Conservation (phyloP, 305 asterid species). For the Nicotiana rustica region DNA sequence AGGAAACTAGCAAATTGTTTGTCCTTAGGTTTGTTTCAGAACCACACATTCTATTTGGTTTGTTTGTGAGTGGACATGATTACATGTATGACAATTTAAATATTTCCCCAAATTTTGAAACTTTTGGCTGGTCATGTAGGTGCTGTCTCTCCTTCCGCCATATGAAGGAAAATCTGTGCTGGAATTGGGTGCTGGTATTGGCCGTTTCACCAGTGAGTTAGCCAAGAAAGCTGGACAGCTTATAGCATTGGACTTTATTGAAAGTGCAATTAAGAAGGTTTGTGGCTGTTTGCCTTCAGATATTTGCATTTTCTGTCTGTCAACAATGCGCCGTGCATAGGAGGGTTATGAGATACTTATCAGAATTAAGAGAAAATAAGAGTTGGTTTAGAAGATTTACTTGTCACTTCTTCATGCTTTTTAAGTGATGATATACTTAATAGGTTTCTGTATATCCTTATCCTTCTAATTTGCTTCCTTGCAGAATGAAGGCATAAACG, state of each 20-base stretch:
- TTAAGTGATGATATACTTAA: not conserved
- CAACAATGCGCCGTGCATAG: not conserved
- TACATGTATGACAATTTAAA: not conserved
- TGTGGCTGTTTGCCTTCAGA: conserved; percentile 36
- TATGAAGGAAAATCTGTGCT: conserved; percentile 82
- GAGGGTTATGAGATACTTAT: not conserved
- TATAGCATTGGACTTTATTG: conserved; percentile 88
- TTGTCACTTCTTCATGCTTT: conserved; percentile 19
- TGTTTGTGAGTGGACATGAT: conserved; percentile 27
- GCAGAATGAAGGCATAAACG: conserved; percentile 75
- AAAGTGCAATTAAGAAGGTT: conserved; percentile 83
- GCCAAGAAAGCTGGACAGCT: conserved; percentile 76
- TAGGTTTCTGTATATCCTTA: conserved; percentile 2
- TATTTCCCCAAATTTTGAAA: conserved; percentile 16
- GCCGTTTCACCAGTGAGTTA: conserved; percentile 94
- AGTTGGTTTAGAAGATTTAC: not conserved
- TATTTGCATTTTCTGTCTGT: conserved; percentile 30
- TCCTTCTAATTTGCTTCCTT: conserved; percentile 30
- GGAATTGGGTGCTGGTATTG: conserved; percentile 99
- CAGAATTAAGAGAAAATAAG: not conserved
- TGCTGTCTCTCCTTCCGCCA: conserved; percentile 84
- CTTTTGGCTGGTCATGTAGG: conserved; percentile 49
- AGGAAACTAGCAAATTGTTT: not conserved
- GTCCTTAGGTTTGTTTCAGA: not conserved
- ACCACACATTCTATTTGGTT: not conserved